Evolutionary conservation across 73 alveolate species (phyloP).

Genomic region (Tetrahymena malaccensis): DNA sequence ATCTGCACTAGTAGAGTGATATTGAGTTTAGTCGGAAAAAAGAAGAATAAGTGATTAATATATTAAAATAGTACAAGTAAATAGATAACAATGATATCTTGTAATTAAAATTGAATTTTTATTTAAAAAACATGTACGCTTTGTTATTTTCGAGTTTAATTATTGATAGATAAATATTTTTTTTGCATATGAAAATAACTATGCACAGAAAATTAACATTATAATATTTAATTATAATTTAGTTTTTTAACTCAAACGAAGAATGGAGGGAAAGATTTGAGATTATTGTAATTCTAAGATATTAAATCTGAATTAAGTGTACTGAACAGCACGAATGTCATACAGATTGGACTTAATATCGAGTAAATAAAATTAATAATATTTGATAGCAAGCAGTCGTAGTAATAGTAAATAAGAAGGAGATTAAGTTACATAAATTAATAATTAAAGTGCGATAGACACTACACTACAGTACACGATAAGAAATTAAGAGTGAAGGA

Average conservation of each 20-base stretch:
- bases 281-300: background rate
- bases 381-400: background rate
- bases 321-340: background rate
- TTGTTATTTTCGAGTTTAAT: background rate
- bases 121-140: background rate
- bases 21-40: background rate
- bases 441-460: background rate
- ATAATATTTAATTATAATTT: background rate
- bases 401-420: background rate
- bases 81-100: background rate
- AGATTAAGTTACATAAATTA: background rate
- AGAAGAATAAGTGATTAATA: background rate
- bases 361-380: background rate
- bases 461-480: background rate
- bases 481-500: background rate
- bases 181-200: too few relatives aligned
- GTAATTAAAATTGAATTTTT: background rate
- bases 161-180: background rate
- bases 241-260: background rate
- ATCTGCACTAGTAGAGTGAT: background rate
- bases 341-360: background rate
- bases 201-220: background rate
- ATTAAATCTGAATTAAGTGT: background rate
- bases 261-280: background rate
- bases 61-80: too few relatives aligned